phyloP scores from a whole-genome alignment of 1,139 yeast species.

The Geotrichum histeridarum region DNA sequence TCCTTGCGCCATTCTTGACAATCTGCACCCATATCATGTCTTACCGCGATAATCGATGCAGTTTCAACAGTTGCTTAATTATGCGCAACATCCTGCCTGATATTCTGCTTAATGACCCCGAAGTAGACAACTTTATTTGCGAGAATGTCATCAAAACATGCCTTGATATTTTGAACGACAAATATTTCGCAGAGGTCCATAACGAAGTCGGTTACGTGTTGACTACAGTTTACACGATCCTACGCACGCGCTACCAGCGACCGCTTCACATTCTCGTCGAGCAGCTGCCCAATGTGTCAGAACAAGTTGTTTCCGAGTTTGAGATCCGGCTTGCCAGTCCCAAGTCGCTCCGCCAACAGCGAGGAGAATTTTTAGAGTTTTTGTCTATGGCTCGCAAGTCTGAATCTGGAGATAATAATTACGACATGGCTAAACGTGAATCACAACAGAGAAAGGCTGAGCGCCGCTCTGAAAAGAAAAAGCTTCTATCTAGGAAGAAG shows the following conservation, averaged over 20 bases:
- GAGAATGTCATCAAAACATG: conserved; percentile 47
- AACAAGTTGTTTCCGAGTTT: conserved; percentile 44
- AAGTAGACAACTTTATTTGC: conserved; percentile 73
- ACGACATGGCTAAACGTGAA: conserved; percentile 17
- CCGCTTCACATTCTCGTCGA: conserved; percentile 40
- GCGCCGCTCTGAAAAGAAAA: conserved; percentile 13
- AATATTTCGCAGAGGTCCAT: conserved; percentile 79
- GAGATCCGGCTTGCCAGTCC: conserved; percentile 58
- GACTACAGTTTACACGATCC: conserved; percentile 69
- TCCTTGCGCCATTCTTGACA: conserved; percentile 74
- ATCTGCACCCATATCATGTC: conserved; percentile 71
- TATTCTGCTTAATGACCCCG: conserved; percentile 61
- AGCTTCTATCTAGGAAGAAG: conserved; percentile 15
- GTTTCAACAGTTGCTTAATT: conserved; percentile 81
- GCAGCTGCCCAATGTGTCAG: conserved; percentile 39
- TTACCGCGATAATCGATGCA: conserved; percentile 85
- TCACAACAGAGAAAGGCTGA: conserved; percentile 16
- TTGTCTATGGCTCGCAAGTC: conserved; percentile 37
- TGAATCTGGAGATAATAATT: conserved; percentile 9
- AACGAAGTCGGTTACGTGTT: conserved; percentile 86
- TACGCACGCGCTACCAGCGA: conserved; percentile 52
- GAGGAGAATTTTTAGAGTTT: conserved; percentile 67
- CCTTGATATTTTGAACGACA: conserved; percentile 62
- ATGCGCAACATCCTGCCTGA: conserved; percentile 67
- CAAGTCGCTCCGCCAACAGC: conserved; percentile 65